These are phyloP conservation scores for Sclerospora graminicola DNA, from an alignment of 352 stramenopile genomes.

Conservation along the genomic window DNA sequence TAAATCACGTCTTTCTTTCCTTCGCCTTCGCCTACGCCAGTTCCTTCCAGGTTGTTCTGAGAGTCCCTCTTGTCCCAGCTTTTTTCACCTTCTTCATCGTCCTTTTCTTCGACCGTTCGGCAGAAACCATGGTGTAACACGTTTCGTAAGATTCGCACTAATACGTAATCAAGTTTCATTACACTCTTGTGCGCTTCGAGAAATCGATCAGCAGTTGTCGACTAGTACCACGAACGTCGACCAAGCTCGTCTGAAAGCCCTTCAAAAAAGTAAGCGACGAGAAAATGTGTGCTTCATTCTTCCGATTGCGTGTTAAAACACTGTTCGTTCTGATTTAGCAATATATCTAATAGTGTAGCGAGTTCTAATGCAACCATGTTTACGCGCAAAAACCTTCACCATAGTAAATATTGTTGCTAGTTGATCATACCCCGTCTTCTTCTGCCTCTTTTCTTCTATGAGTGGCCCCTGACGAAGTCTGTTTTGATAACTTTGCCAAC, in stretches of 20 bases:
- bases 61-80: constrained; percentile 90
- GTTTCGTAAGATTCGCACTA: constrained; percentile 93
- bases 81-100: constrained; percentile 83
- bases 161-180: constrained; percentile 93
- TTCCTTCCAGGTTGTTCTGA: constrained; percentile 97
- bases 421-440: constrained; percentile 25
- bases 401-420: constrained; percentile 32
- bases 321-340: constrained; percentile 38
- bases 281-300: constrained; percentile 25
- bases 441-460: neutral
- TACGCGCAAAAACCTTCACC: constrained; percentile 59
- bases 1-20: constrained; percentile 98
- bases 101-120: constrained; percentile 76
- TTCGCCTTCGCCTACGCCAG: constrained; percentile 99
- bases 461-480: constrained; percentile 4
- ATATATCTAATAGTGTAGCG: constrained; percentile 25
- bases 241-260: constrained; percentile 43
- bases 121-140: constrained; percentile 96
- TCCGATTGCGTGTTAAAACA: constrained; percentile 18
- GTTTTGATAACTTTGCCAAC: constrained; percentile 43
- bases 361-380: constrained; percentile 61
- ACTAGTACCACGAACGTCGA: constrained; percentile 69
- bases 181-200: constrained; percentile 81
- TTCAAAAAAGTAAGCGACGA: constrained; percentile 45
- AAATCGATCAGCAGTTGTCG: constrained; percentile 70